These are phyloP conservation scores for Hypholoma sublateritium DNA, from an alignment of 768 basidiomycete species.

Conservation along the genomic window DNA sequence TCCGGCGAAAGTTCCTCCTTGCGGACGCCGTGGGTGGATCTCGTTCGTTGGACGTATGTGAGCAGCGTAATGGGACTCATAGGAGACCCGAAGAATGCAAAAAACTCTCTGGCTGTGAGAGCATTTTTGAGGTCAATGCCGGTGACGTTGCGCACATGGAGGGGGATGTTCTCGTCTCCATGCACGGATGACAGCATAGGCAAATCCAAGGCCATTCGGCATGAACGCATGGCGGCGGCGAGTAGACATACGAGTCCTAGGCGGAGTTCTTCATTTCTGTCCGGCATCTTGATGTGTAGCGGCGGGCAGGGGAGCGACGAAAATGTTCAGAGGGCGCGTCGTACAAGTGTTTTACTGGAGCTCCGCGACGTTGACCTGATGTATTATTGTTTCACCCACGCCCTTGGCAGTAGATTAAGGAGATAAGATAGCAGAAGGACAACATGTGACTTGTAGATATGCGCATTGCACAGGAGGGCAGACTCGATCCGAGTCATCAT, in stretches of 20 bases:
- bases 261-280: constrained; percentile 33
- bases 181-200: too few species aligned
- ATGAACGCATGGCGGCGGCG: neutral
- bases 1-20: constrained; percentile 51
- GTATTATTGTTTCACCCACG: too few species aligned
- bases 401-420: too few species aligned
- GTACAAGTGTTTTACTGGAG: constrained; percentile 89
- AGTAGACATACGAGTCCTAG: constrained; percentile 9
- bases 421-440: too few species aligned
- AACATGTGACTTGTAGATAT: too few species aligned
- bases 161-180: constrained; percentile 9
- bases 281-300: constrained; percentile 90
- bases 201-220: constrained; percentile 34
- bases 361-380: constrained; percentile 61
- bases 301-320: constrained; percentile 34
- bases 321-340: constrained; percentile 19
- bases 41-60: constrained; percentile 27
- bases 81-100: constrained; percentile 16
- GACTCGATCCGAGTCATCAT: too few species aligned
- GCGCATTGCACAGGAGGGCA: too few species aligned
- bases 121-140: too few species aligned
- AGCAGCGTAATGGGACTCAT: constrained; percentile 11
- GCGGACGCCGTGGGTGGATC: constrained; percentile 23
- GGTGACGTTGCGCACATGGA: too few species aligned
- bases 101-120: constrained; percentile 13